Conservation (phyloP, 2,329 filamentous ascomycete species). For the Talaromyces pinophilus region DNA sequence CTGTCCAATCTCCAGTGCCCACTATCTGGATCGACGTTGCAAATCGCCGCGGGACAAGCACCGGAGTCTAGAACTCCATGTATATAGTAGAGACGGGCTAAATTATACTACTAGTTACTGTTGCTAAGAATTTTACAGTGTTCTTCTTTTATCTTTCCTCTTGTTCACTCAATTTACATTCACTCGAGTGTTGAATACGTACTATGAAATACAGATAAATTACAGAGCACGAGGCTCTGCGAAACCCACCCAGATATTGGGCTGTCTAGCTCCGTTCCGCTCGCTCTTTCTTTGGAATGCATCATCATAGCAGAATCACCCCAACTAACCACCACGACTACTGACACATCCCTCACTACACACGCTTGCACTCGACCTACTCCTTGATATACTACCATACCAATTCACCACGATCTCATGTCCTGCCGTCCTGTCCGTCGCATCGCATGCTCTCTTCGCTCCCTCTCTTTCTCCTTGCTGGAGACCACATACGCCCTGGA, state of each 20-base stretch:
- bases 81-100: background rate
- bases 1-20: background rate
- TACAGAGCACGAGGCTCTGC: conserved; percentile 4
- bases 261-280: conserved; percentile 4
- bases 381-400: background rate
- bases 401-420: background rate
- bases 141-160: background rate
- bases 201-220: background rate
- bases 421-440: background rate
- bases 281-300: conserved; percentile 6
- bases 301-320: background rate
- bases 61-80: conserved; percentile 6
- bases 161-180: background rate
- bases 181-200: background rate
- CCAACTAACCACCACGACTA: background rate
- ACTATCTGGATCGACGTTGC: conserved; percentile 8
- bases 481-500: conserved; percentile 3
- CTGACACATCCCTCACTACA: background rate
- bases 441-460: conserved; percentile 9
- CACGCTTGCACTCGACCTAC: background rate
- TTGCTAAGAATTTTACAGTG: background rate
- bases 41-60: background rate
- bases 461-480: conserved; percentile 3
- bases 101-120: background rate
- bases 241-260: background rate